These are phyloP conservation scores for Cercophora newfieldiana DNA, from an alignment of 495 filamentous ascomycete genomes.

Conservation along the genomic window DNA sequence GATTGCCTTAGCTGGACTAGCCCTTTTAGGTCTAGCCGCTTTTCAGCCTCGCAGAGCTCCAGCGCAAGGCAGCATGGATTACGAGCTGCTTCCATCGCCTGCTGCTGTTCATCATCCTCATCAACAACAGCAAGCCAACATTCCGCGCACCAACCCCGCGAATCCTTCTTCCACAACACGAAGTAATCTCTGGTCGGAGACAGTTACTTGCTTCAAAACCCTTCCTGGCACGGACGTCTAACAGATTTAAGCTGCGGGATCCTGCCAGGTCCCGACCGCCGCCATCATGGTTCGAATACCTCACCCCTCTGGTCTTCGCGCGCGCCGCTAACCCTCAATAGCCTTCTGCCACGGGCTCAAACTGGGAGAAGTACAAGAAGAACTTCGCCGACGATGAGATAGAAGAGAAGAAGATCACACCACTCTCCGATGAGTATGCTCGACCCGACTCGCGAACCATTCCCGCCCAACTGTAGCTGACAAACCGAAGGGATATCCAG, in stretches of 20 bases:
- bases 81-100: conserved; percentile 33
- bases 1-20: conserved; percentile 16
- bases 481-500: conserved; percentile 81
- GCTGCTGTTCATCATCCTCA: conserved; percentile 12
- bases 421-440: conserved; percentile 82
- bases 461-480: conserved; percentile 38
- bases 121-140: conserved; percentile 7
- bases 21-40: conserved; percentile 18
- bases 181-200: not conserved
- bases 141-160: not conserved
- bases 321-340: conserved; percentile 28
- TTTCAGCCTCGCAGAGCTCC: conserved; percentile 38
- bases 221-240: not conserved
- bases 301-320: not conserved
- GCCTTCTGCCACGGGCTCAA: conserved; percentile 90
- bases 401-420: conserved; percentile 99
- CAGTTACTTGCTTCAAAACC: not conserved
- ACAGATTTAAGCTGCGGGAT: not conserved
- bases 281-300: conserved; percentile 16
- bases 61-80: conserved; percentile 40
- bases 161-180: not conserved
- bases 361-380: conserved; percentile 99
- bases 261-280: not conserved
- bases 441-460: not conserved
- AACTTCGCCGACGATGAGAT: conserved; percentile 93